phyloP scores from a whole-genome alignment of 257 asterid genomes.

The Pogostemon cablin region DNA sequence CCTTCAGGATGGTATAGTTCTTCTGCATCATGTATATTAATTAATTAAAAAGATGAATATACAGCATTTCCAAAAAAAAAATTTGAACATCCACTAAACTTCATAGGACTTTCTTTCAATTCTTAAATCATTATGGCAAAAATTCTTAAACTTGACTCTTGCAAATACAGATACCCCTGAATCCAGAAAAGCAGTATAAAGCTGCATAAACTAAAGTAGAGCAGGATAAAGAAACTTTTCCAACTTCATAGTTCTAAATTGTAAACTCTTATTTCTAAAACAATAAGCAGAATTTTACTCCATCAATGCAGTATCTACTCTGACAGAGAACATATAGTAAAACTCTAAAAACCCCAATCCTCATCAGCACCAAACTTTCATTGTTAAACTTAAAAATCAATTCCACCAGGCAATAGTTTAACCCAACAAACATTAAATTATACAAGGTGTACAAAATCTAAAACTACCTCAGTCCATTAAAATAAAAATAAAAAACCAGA shows the following conservation, averaged over 20 bases:
- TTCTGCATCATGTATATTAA: constrained; percentile 52
- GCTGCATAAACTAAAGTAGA: constrained; percentile 15
- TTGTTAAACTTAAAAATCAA: constrained; percentile 14
- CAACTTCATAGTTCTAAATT: constrained; percentile 19
- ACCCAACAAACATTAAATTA: not conserved
- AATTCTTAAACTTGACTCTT: not conserved
- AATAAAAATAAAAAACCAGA: too few relatives aligned
- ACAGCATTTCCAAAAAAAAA: constrained; percentile 16
- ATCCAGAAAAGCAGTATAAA: constrained; percentile 14
- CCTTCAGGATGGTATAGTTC: constrained; percentile 71
- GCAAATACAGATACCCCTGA: constrained; percentile 2
- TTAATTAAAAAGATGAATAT: not conserved
- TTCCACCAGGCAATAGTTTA: constrained; percentile 7
- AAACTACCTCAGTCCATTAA: too few relatives aligned
- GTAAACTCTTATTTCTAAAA: constrained; percentile 13
- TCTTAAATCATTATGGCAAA: not conserved
- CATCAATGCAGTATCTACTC: constrained; percentile 10
- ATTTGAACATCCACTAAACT: constrained; percentile 3
- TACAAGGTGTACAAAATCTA: not conserved
- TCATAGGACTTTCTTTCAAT: not conserved
- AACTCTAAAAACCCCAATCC: constrained; percentile 9
- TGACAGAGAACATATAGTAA: constrained; percentile 22
- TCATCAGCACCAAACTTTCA: constrained; percentile 5
- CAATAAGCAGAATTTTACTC: constrained; percentile 7
- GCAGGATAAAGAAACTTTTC: constrained; percentile 6